Percentiles rank a stretch among this genome's conserved stretches.
Conservation (phyloP, 2,329 filamentous ascomycete species). For the Pseudocercospora pini-densiflorae region DNA sequence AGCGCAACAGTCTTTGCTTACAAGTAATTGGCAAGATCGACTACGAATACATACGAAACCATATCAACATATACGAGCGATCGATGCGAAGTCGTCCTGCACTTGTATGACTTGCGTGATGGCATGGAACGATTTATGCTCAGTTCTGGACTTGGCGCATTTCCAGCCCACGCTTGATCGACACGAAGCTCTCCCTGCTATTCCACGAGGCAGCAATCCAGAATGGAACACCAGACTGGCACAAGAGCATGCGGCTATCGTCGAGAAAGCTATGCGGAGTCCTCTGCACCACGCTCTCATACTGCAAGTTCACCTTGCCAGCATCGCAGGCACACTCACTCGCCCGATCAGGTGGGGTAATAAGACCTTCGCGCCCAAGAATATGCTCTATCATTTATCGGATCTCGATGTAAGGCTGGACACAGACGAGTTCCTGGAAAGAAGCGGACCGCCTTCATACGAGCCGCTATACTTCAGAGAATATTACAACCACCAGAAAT, state of each 20-base stretch:
- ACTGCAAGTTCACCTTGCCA: slow-evolving; percentile 54
- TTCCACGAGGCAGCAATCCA: slow-evolving; percentile 53
- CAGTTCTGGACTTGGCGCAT: slow-evolving; percentile 61
- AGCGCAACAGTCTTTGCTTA: slow-evolving; percentile 45
- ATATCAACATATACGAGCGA: slow-evolving; percentile 57
- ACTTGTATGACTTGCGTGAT: slow-evolving; percentile 62
- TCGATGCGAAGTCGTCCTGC: slow-evolving; percentile 56
- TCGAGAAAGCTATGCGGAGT: slow-evolving; percentile 52
- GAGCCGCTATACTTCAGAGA: slow-evolving; percentile 62
- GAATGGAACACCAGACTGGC: slow-evolving; percentile 58
- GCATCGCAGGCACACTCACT: slow-evolving; percentile 51
- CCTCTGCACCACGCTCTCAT: slow-evolving; percentile 58
- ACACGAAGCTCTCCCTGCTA: slow-evolving; percentile 57
- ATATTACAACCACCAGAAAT: slow-evolving; percentile 60
- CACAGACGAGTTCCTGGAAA: slow-evolving; percentile 57
- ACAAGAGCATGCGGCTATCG: slow-evolving; percentile 48
- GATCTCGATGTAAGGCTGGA: slow-evolving; percentile 50
- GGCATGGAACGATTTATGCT: slow-evolving; percentile 61
- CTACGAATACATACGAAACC: slow-evolving; percentile 54
- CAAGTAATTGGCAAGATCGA: slow-evolving; percentile 48
- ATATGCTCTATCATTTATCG: slow-evolving; percentile 51
- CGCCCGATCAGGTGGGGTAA: slow-evolving; percentile 39
- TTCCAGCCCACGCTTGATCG: slow-evolving; percentile 60
- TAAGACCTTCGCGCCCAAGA: slow-evolving; percentile 19
- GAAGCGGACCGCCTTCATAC: slow-evolving; percentile 56